Evolutionary conservation across 1,284 basidiomycete genomes (phyloP).

Genomic region (Uromyces viciae-fabae): DNA sequence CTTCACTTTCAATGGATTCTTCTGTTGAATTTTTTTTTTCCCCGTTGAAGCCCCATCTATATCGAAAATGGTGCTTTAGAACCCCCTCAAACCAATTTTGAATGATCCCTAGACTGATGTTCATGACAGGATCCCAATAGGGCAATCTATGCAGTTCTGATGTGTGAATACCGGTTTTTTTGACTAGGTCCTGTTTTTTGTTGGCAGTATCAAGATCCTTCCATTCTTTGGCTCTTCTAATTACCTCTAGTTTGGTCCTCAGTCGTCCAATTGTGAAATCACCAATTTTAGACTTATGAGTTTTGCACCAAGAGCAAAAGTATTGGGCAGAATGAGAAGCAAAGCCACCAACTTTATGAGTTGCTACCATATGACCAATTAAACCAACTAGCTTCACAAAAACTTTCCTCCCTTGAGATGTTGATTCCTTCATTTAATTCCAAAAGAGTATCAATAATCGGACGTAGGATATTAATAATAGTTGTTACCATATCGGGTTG

Average conservation of each 20-base stretch:
- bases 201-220: background rate
- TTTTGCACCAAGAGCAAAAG: constrained; percentile 21
- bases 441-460: constrained; percentile 15
- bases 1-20: background rate
- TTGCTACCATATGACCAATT: constrained; percentile 17
- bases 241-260: background rate
- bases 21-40: background rate
- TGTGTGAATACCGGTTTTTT: background rate
- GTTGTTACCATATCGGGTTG: background rate
- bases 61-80: constrained; percentile 4
- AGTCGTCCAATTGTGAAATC: background rate
- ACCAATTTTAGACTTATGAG: background rate
- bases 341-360: constrained; percentile 14
- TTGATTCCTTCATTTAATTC: background rate
- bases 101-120: background rate
- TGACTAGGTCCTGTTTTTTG: background rate
- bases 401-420: background rate
- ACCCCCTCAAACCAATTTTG: constrained; percentile 32
- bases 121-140: background rate
- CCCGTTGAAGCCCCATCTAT: background rate
- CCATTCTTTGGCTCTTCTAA: background rate
- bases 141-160: constrained; percentile 16
- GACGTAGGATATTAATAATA: constrained; percentile 7
- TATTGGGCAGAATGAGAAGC: constrained; percentile 1
- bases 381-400: background rate